Conservation (phyloP, 148 eudicot genomes). For the Euryodendron excelsum region DNA sequence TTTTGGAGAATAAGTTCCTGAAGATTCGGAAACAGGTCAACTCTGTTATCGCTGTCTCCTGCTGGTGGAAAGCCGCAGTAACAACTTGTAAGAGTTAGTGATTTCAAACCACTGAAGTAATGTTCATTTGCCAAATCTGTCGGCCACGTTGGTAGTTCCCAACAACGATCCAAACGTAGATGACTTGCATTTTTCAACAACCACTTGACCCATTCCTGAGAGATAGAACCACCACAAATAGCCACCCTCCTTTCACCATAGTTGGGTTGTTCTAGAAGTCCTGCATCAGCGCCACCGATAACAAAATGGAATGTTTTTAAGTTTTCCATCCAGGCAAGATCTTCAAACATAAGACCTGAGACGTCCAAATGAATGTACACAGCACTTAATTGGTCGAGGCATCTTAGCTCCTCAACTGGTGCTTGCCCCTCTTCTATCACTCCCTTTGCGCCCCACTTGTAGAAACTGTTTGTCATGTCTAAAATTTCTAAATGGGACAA, state of each 20-base stretch:
- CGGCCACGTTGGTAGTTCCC: not conserved
- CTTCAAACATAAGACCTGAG: not conserved
- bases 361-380: not conserved
- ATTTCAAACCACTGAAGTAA: not conserved
- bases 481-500: constrained; percentile 13
- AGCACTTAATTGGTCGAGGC: not conserved
- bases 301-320: not conserved
- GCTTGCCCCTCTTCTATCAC: too few relatives aligned
- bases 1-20: constrained; percentile 7
- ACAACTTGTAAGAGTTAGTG: not conserved
- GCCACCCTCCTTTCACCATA: not conserved
- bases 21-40: constrained; percentile 4
- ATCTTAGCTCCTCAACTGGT: not conserved
- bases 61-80: not conserved
- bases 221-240: not conserved
- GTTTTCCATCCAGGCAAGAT: constrained; percentile 5
- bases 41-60: not conserved
- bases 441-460: too few relatives aligned
- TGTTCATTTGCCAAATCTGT: too few relatives aligned
- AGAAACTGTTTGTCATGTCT: constrained; percentile 14
- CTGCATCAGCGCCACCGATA: not conserved
- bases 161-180: not conserved
- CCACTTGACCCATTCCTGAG: not conserved
- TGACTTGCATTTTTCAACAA: not conserved
- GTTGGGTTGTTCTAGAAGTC: not conserved